Base-by-base conservation (phyloP, 2,329 filamentous ascomycete genomes). In the Gaeumannomyces tritici region DNA sequence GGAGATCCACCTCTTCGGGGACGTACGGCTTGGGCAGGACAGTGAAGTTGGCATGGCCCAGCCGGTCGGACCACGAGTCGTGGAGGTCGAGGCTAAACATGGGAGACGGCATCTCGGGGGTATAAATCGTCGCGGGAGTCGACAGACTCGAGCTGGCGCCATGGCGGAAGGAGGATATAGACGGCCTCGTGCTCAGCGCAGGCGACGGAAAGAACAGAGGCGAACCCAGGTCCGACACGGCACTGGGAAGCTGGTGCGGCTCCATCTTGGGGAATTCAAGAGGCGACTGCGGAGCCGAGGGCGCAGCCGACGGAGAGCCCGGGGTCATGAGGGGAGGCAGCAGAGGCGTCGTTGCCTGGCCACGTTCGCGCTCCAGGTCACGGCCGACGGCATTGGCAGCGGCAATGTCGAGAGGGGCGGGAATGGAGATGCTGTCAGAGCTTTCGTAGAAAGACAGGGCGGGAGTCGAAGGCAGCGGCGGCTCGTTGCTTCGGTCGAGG, bases 21-120 rank as follows among this genome's bases (percentile, higher is more conserved):
- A 84, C 74, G 70, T 96, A 96, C 0, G 93, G 93, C 71, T 88
- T 84, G 0, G 93, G 93, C 27, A 84, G 78, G 68, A 98, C 96
- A 69, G 85, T 93, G 73, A 96, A 97, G 77, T 98, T 96, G 66
- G 93, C 93, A 72, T 98, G 93, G 31, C 93, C 93, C 18, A 98
- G 84, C 63, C 86, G 86, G 70, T 89, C 85, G 1, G 90, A 89
- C 93, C 93, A 97, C 67, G 88, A 86, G 71, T 96, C 91, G 60
- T 87, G 77, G 65, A 92, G 85, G 5, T 57, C 55, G 27, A 63
- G 59, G 26, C 84, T 81, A 4, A 87, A 84, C 21, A 89, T 83
- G 5, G 83, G 80, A 47, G 82, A 77, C 61, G 73, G 83, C 67
- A 72, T 76, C 67, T 75, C 81, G 72, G 70, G 73, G 71, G 71